Evolutionary conservation across 2,329 filamentous ascomycete species (phyloP).

Genomic region (Aspergillus quadricinctus): DNA sequence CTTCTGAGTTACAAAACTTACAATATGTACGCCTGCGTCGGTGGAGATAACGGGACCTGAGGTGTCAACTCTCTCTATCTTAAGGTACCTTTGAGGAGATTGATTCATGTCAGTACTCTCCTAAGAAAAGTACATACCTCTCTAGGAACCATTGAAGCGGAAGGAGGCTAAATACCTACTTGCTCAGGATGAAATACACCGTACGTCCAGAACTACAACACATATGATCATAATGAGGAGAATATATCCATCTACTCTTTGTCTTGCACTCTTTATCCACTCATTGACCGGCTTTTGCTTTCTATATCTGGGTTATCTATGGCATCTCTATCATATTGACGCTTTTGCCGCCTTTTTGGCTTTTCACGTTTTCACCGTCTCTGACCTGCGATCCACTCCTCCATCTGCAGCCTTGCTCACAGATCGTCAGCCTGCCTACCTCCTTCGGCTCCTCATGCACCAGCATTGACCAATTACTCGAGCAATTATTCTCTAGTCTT

Average conservation of each 20-base stretch:
- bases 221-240: neutral
- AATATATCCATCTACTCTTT: neutral
- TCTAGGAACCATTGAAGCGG: too few relatives aligned
- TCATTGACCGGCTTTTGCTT: neutral
- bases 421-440: slow-evolving; percentile 9
- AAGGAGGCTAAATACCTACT: too few relatives aligned
- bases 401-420: slow-evolving; percentile 4
- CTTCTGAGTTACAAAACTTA: too few relatives aligned
- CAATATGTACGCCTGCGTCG: neutral
- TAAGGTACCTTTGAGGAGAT: too few relatives aligned
- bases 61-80: neutral
- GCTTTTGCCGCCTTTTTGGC: neutral
- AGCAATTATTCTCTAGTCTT: neutral
- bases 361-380: neutral
- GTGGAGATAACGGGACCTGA: neutral
- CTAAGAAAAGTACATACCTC: too few relatives aligned
- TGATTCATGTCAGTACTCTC: too few relatives aligned
- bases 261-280: neutral
- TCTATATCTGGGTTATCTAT: neutral
- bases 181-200: too few relatives aligned
- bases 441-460: neutral
- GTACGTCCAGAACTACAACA: too few relatives aligned
- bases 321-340: neutral
- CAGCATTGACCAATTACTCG: neutral
- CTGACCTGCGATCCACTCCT: neutral